A percentile compares a stretch with the other conserved stretches of the same genome.
phyloP scores from a whole-genome alignment of 2,329 filamentous ascomycete species.

The Pyrenophora graminea region DNA sequence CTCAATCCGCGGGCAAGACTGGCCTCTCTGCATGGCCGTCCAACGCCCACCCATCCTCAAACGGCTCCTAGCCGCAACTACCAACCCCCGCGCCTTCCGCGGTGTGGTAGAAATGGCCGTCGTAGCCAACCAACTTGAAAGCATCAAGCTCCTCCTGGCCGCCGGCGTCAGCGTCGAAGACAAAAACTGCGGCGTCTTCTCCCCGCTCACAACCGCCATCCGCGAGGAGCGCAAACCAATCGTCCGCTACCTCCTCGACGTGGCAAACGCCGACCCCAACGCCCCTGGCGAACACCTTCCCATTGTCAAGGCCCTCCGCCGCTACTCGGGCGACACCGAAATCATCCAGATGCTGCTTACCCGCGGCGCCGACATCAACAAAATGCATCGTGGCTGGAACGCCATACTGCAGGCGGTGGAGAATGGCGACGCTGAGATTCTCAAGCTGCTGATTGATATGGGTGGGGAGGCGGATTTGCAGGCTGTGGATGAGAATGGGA shows the following conservation, averaged over 20 bases:
- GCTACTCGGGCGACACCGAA: slow-evolving; percentile 62
- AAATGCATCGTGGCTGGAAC: slow-evolving; percentile 49
- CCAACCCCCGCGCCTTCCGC: slow-evolving; percentile 65
- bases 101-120: slow-evolving; percentile 71
- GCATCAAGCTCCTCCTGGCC: slow-evolving; percentile 66
- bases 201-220: slow-evolving; percentile 68
- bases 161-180: slow-evolving; percentile 71
- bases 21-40: slow-evolving; percentile 72
- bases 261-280: slow-evolving; percentile 67
- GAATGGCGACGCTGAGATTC: slow-evolving; percentile 41
- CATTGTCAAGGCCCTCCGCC: slow-evolving; percentile 69
- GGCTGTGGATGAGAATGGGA: slow-evolving; percentile 34
- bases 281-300: slow-evolving; percentile 71
- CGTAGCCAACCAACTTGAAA: slow-evolving; percentile 67
- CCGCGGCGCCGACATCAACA: slow-evolving; percentile 69
- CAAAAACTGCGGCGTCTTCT: slow-evolving; percentile 74
- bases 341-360: slow-evolving; percentile 67
- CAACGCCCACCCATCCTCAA: slow-evolving; percentile 63
- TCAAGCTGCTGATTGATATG: slow-evolving; percentile 42
- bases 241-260: slow-evolving; percentile 63
- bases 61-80: slow-evolving; percentile 59
- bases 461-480: slow-evolving; percentile 40
- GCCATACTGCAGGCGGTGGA: slow-evolving; percentile 43
- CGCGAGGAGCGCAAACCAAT: slow-evolving; percentile 66
- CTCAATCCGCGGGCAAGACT: slow-evolving; percentile 67